Evolutionary conservation across 768 basidiomycete species (phyloP), one percentile per base, ranked within the genome.

Genomic region (Podaxis sp.): DNA sequence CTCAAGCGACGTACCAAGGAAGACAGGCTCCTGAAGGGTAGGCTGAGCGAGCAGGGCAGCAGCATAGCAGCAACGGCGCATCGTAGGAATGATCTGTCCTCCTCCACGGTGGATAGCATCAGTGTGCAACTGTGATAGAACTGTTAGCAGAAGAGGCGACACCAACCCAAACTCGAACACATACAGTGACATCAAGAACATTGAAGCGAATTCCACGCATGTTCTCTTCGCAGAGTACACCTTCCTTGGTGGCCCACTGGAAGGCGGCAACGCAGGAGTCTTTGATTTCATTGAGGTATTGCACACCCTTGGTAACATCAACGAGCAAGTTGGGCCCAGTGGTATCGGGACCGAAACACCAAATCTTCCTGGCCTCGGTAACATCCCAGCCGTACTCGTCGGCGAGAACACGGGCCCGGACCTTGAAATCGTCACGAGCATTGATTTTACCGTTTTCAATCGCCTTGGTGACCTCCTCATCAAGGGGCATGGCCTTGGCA

Each of bases 201-300:
- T 99, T 98, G 81, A 94, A 81, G 66, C 97, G 93, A 71, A 96
- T 85, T 80, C 96, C 96, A 81, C 97, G 94, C 96, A 99, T 96
- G 77, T 91, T 94, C 85, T 99, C 97, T 74, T 98, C 97, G 59
- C 89, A 89, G 71, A 90, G 87, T 69, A 93, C 96, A 84, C 94
- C 94, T 78, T 98, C 96, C 84, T 97, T 98, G 62, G 94, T 93
- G 50, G 97, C 97, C 97, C 96, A 98, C 79, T 98, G 97, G 89
- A 98, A 93, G 52, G 94, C 96, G 69, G 97, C 96, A 75, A 99
- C 86, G 75, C 95, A 97, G 67, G 97, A 98, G 77, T 99, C 97
- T 84, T 99, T 98, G 84, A 99, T 99, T 86, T 99, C 97, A 75
- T 94, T 96, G 66, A 99, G 81, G 82, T 97, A 98, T 74, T 99